These are phyloP conservation scores for Trichoderma parareesei DNA, from an alignment of 495 filamentous ascomycete species.

Conservation along the genomic window DNA sequence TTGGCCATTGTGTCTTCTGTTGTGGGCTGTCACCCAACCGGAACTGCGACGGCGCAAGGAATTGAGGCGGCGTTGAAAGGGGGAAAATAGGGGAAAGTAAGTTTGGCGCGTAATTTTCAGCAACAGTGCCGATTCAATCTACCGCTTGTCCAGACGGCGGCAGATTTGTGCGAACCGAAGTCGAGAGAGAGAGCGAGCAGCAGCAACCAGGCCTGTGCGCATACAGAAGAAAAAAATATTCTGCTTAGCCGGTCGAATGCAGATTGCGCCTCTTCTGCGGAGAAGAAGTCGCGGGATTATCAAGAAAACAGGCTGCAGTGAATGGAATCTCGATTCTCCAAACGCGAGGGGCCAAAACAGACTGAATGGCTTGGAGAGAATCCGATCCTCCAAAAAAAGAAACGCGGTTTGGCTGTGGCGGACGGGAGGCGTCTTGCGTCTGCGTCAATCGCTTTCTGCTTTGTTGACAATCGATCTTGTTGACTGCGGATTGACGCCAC, in stretches of 20 bases:
- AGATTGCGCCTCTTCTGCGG: too few species aligned
- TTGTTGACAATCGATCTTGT: not conserved
- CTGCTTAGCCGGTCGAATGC: too few species aligned
- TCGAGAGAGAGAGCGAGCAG: too few species aligned
- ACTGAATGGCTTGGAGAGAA: not conserved
- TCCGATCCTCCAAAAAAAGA: not conserved
- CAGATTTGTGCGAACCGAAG: not conserved
- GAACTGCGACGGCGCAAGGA: not conserved
- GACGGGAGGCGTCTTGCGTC: constrained; percentile 7
- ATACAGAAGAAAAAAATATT: too few species aligned
- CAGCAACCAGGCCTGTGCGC: too few species aligned
- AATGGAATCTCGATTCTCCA: not conserved
- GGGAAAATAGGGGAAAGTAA: not conserved
- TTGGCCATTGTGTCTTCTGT: constrained; percentile 8
- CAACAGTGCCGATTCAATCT: not conserved
- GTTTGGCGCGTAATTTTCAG: not conserved
- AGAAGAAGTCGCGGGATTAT: too few species aligned
- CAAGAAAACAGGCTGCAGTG: too few species aligned
- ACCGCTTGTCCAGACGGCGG: not conserved
- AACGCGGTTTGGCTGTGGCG: constrained; percentile 6
- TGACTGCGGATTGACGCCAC: not conserved
- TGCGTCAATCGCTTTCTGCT: not conserved
- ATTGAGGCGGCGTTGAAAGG: not conserved
- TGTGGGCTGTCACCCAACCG: not conserved
- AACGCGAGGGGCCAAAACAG: not conserved